These are phyloP conservation scores for Leishmania tropica DNA, from an alignment of 208 protist genomes.

Conservation along the genomic window DNA sequence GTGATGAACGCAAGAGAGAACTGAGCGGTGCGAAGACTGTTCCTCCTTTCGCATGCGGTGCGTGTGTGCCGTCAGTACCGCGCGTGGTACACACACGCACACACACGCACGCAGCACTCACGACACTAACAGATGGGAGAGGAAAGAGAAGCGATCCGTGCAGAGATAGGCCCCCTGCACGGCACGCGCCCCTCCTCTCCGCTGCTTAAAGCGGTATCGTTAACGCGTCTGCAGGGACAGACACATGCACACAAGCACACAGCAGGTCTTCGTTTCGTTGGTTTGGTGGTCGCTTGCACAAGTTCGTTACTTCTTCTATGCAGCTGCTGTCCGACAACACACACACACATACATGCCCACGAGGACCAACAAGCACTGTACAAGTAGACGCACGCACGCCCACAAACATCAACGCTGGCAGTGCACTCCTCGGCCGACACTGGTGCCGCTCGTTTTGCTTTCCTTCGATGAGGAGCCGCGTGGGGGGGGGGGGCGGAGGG, in stretches of 20 bases:
- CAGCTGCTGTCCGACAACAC: not conserved
- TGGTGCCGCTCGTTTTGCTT: not conserved
- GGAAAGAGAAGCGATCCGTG: not conserved
- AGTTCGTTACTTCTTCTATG: slow-evolving; percentile 1
- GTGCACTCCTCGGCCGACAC: not conserved
- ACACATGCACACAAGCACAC: not conserved
- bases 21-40: not conserved
- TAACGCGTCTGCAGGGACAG: not conserved
- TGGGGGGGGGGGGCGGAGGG: not conserved
- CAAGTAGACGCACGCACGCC: not conserved
- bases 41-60: not conserved
- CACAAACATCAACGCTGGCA: not conserved
- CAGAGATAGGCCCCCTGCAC: too few relatives aligned
- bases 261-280: not conserved
- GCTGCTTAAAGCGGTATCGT: not conserved
- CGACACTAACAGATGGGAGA: not conserved
- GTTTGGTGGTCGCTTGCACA: not conserved
- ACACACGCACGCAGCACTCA: not conserved
- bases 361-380: not conserved
- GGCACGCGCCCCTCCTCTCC: not conserved
- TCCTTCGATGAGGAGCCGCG: not conserved
- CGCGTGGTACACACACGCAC: not conserved
- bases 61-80: not conserved
- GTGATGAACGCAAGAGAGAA: not conserved
- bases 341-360: not conserved